Percentiles rank a stretch among this genome's conserved stretches.
phyloP scores from a whole-genome alignment of 1,284 basidiomycete genomes.

The Serendipita sp. region DNA sequence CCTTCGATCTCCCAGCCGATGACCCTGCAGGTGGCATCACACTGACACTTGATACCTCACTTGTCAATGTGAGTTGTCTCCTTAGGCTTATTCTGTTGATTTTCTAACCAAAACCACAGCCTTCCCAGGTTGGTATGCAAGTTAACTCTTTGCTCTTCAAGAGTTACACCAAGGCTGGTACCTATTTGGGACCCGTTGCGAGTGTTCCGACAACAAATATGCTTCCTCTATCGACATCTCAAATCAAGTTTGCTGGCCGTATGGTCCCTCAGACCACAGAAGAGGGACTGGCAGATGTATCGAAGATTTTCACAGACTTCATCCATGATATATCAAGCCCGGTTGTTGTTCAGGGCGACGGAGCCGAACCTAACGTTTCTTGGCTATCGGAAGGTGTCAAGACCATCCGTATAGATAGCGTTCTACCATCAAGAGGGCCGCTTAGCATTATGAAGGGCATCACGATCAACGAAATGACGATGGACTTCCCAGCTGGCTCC shows the following conservation, averaged over 20 bases:
- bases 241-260: conserved; percentile 46
- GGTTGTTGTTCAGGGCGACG: conserved; percentile 47
- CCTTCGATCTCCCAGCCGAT: conserved; percentile 59
- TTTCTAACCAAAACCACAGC: conserved; percentile 26
- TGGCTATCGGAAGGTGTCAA: conserved; percentile 71
- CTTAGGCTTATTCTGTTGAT: conserved; percentile 1
- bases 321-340: conserved; percentile 52
- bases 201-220: conserved; percentile 39
- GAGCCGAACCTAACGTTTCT: conserved; percentile 47
- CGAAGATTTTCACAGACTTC: conserved; percentile 59
- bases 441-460: conserved; percentile 57
- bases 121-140: conserved; percentile 63
- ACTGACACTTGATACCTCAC: conserved; percentile 46
- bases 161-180: conserved; percentile 34
- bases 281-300: conserved; percentile 45
- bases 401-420: conserved; percentile 42
- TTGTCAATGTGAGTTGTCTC: conserved; percentile 38
- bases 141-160: conserved; percentile 50
- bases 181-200: conserved; percentile 46
- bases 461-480: conserved; percentile 43
- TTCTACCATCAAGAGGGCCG: conserved; percentile 50
- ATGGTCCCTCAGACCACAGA: conserved; percentile 45
- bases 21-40: conserved; percentile 65
- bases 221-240: conserved; percentile 38
- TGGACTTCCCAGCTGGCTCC: conserved; percentile 43